Evolutionary conservation across 257 asterid genomes (phyloP).

Genomic region (Leptodermis oblonga): DNA sequence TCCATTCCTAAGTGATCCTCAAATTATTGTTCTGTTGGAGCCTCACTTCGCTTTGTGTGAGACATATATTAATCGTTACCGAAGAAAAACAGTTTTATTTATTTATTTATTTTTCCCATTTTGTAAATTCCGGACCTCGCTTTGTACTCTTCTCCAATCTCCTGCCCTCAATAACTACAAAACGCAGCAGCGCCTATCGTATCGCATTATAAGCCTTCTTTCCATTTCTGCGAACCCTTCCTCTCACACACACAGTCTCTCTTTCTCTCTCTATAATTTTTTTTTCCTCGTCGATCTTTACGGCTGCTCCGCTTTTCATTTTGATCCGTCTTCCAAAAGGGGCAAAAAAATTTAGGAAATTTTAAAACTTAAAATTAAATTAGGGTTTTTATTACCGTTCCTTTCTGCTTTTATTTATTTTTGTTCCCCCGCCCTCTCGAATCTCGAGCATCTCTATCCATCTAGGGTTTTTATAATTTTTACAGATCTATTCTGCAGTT

Average conservation of each 20-base stretch:
- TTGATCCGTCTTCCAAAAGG: constrained; percentile 21
- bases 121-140: constrained; percentile 20
- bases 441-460: constrained; percentile 20
- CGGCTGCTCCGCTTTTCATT: constrained; percentile 25
- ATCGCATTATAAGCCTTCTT: background rate
- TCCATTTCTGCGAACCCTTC: constrained; percentile 5
- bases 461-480: constrained; percentile 46
- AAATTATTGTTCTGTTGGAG: too few relatives aligned
- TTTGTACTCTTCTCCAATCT: constrained; percentile 18
- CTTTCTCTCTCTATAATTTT: constrained; percentile 8
- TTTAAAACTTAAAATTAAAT: background rate
- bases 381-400: constrained; percentile 40
- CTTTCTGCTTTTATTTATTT: background rate
- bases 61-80: too few relatives aligned
- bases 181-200: background rate
- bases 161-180: constrained; percentile 6
- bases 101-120: too few relatives aligned
- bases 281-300: constrained; percentile 35
- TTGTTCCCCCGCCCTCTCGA: constrained; percentile 25
- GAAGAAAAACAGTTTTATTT: too few relatives aligned
- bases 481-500: constrained; percentile 42
- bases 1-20: too few relatives aligned
- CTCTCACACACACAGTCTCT: constrained; percentile 1
- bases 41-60: too few relatives aligned
- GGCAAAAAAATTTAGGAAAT: too few relatives aligned